phyloP scores from a whole-genome alignment of 2,329 filamentous ascomycete species.

The Fusarium tjaetaba region DNA sequence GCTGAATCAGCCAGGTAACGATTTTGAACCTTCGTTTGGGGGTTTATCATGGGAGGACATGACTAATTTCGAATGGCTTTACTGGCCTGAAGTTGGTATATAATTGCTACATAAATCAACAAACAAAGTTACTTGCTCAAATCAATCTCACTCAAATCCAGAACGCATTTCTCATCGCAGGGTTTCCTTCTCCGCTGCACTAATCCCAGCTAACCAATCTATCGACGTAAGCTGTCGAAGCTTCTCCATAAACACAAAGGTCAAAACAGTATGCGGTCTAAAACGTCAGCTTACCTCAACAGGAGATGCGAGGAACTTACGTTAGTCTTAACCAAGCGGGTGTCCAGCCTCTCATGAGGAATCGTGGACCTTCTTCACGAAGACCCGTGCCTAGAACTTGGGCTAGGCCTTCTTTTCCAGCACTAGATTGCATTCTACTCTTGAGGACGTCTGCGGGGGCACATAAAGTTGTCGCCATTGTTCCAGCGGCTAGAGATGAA shows the following conservation, averaged over 20 bases:
- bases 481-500: constrained; percentile 55
- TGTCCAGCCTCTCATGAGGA: constrained; percentile 59
- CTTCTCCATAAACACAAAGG: constrained; percentile 59
- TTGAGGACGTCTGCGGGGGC: constrained; percentile 58
- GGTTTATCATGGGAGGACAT: constrained; percentile 69
- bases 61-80: constrained; percentile 67
- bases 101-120: constrained; percentile 16
- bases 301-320: constrained; percentile 37
- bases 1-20: constrained; percentile 69
- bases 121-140: constrained; percentile 17
- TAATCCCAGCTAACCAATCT: constrained; percentile 31
- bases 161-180: constrained; percentile 6
- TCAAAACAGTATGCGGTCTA: constrained; percentile 57
- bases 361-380: constrained; percentile 52
- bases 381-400: constrained; percentile 49
- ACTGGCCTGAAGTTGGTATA: constrained; percentile 58
- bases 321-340: constrained; percentile 57
- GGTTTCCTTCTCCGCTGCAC: constrained; percentile 5
- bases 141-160: background rate
- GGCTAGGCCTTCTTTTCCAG: constrained; percentile 47
- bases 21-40: constrained; percentile 64
- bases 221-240: constrained; percentile 48
- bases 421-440: constrained; percentile 51
- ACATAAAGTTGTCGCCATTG: constrained; percentile 57
- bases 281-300: background rate